Percentiles rank a stretch among this genome's conserved stretches.
Evolutionary conservation across 78 protist species (phyloP).

Genomic region (Dictyostelium citrinum): DNA sequence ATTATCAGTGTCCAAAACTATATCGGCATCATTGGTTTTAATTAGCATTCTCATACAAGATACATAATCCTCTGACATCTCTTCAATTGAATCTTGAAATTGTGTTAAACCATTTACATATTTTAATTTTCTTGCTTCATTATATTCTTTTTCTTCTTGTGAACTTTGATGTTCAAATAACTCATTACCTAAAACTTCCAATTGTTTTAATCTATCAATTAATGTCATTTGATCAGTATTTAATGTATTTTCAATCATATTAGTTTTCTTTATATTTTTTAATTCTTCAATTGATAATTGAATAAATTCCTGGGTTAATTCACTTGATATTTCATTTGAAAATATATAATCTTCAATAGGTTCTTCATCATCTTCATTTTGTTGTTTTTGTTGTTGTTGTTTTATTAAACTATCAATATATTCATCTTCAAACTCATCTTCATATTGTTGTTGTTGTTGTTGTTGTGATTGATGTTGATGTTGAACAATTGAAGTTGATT

Average conservation of each 20-base stretch:
- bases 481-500: neutral
- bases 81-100: neutral
- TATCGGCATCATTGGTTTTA: neutral
- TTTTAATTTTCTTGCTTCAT: neutral
- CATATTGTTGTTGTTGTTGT: neutral
- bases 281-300: neutral
- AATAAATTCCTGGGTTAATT: neutral
- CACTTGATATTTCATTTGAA: neutral
- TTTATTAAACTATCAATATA: neutral
- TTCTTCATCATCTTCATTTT: neutral
- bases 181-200: neutral
- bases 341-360: neutral
- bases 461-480: constrained; percentile 23
- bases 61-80: constrained; percentile 8
- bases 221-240: neutral
- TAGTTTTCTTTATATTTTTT: neutral
- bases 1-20: neutral
- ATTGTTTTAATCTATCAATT: neutral
- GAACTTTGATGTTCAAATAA: neutral
- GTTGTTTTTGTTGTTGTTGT: neutral
- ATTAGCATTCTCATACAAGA: neutral
- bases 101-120: neutral
- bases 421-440: neutral
- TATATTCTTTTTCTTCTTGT: neutral
- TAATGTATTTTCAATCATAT: neutral